Evolutionary conservation across 768 basidiomycete species (phyloP).

Genomic region (Hydnomerulius pinastri): DNA sequence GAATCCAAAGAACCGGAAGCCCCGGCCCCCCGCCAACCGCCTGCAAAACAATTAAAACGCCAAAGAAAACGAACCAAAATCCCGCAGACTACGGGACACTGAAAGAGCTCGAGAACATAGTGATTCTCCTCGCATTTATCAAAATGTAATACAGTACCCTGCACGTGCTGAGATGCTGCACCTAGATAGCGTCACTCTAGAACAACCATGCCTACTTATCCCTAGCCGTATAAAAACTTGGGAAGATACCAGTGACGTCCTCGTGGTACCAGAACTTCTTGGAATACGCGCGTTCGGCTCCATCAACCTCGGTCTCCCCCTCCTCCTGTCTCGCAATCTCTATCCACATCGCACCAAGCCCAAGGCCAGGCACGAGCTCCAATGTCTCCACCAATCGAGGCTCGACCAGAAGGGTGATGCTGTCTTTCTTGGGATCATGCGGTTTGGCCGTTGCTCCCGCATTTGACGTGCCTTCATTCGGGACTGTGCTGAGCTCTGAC

Average conservation of each 20-base stretch:
- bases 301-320: constrained; percentile 1
- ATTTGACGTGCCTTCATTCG: constrained; percentile 10
- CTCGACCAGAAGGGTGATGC: constrained; percentile 59
- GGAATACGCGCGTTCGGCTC: constrained; percentile 1
- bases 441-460: no score
- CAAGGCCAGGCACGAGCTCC: constrained; percentile 49
- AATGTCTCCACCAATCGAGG: constrained; percentile 44
- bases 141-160: no score
- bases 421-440: constrained; percentile 57
- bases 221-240: constrained; percentile 49
- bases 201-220: no score
- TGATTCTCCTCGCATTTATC: no score
- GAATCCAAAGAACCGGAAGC: no score
- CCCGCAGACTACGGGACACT: no score
- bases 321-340: constrained; percentile 53
- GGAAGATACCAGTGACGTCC: constrained; percentile 50
- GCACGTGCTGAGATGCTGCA: no score
- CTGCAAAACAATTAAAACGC: no score
- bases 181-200: no score
- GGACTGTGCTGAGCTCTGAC: background rate
- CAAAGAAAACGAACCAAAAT: no score
- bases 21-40: no score
- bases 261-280: constrained; percentile 61
- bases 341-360: constrained; percentile 66
- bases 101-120: no score